Base-by-base conservation (phyloP, 257 asterid species). In the Nicotiana tabacum region DNA sequence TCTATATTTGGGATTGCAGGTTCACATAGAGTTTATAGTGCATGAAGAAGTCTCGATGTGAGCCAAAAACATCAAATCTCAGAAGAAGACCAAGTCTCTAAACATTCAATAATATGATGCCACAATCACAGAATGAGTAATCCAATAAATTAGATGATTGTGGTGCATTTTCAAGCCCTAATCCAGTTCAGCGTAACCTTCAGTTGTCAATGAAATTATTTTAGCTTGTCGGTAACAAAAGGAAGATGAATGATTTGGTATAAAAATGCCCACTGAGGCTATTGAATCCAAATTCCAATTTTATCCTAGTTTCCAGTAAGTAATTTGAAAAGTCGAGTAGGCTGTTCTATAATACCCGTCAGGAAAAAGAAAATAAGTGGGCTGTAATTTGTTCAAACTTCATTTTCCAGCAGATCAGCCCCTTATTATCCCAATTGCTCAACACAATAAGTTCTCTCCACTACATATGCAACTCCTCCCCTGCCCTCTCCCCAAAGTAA, bases 351-450 rank as follows among this genome's bases (percentile, higher is more conserved):
- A 74, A 15, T 48, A 48, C 51, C 24, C 9, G 27, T 13, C 80
- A 27, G 29, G 62, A 74, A 48, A 72, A 6, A 13, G 11, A 48
- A 48, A 48, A 27, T 2, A 70, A 27, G 16, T 27, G 27, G 27
- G 80, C 43, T 48, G 37, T 27, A 74, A 24, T 48, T 74, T 33
- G 43, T 48, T 48, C 61, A 74, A 74, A 74, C 62, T 48, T 48
- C 80, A 74, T 74, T 74, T 43, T 48, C 62, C 8, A 13, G 46
- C 6, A 9, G 79, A 72, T 46, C 24, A 0, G 39, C 37, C 61
- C 79, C 39, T 72, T 72, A 21, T 72, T 46, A 21, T 72, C 79
- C 79, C 79, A 46, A 72, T 43, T 39, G 58, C 58, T 70, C 79
- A 72, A 72, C 60, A 21, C n/a, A 12, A 53, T 13, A 53, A 15